phyloP scores from a whole-genome alignment of 1,139 yeast species.

The Nakaseomyces delphensis region DNA sequence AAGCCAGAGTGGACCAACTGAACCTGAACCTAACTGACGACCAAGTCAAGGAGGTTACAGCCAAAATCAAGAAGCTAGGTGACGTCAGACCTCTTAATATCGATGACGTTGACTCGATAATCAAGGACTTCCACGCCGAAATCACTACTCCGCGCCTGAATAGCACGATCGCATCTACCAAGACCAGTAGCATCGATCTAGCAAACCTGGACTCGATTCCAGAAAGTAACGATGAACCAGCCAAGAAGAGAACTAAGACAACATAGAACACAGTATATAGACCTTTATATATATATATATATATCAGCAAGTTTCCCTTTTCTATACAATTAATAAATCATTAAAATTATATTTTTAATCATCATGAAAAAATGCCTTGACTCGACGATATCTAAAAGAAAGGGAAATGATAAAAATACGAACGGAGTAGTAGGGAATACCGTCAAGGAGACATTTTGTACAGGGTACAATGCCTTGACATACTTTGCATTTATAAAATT shows the following conservation, averaged over 20 bases:
- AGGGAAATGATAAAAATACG: no score
- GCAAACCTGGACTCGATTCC: slow-evolving; percentile 7
- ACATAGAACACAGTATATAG: slow-evolving; percentile 1
- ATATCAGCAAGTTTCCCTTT: no score
- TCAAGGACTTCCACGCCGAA: slow-evolving; percentile 84
- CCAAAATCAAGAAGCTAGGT: slow-evolving; percentile 86
- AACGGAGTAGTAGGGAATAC: no score
- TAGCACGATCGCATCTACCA: background rate
- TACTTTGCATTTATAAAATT: no score
- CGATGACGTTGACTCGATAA: slow-evolving; percentile 95
- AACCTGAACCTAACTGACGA: slow-evolving; percentile 83
- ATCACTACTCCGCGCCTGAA: slow-evolving; percentile 37
- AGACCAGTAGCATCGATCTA: slow-evolving; percentile 6
- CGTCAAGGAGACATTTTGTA: no score
- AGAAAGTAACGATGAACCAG: slow-evolving; percentile 9
- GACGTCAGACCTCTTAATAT: slow-evolving; percentile 91
- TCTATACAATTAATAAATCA: no score
- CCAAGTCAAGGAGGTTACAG: slow-evolving; percentile 90
- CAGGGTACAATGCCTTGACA: no score
- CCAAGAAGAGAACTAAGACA: slow-evolving; percentile 11
- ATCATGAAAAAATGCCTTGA: no score
- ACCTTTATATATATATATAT: background rate
- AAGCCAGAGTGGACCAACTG: slow-evolving; percentile 95
- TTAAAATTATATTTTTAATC: no score
- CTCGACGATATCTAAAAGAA: no score